Percentiles rank a stretch among this genome's conserved stretches.
Evolutionary conservation across 257 asterid species (phyloP).

Genomic region (Asclepias syriaca): DNA sequence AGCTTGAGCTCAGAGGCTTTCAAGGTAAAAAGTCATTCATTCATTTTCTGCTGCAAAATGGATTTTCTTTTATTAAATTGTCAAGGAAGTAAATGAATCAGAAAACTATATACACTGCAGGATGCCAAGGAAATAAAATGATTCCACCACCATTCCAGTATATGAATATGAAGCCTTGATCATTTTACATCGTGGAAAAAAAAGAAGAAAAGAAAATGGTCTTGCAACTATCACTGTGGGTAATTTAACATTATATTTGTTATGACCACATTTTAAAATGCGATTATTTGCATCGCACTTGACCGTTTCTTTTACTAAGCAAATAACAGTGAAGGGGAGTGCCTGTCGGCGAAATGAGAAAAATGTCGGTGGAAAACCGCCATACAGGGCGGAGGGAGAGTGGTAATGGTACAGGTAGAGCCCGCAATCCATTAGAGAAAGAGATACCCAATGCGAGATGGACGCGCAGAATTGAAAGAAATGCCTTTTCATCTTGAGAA

Average conservation of each 20-base stretch:
- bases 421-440: too few relatives aligned
- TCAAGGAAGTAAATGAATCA: background rate
- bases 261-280: too few relatives aligned
- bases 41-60: background rate
- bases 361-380: background rate
- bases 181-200: background rate
- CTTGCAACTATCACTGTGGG: too few relatives aligned
- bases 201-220: too few relatives aligned
- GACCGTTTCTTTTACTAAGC: too few relatives aligned
- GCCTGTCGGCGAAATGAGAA: background rate
- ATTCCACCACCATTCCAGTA: conserved; percentile 21
- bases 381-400: background rate
- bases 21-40: conserved; percentile 2
- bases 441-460: background rate
- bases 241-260: too few relatives aligned
- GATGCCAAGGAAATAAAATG: conserved; percentile 16
- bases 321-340: too few relatives aligned
- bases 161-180: conserved; percentile 18
- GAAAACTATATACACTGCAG: conserved; percentile 9
- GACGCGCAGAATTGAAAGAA: background rate
- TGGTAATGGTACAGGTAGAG: background rate
- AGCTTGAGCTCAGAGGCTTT: conserved; percentile 53
- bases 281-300: too few relatives aligned
- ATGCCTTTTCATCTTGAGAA: background rate
- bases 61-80: background rate